Conservation (phyloP, 352 stramenopile species). For the Globisporangium irregulare region DNA sequence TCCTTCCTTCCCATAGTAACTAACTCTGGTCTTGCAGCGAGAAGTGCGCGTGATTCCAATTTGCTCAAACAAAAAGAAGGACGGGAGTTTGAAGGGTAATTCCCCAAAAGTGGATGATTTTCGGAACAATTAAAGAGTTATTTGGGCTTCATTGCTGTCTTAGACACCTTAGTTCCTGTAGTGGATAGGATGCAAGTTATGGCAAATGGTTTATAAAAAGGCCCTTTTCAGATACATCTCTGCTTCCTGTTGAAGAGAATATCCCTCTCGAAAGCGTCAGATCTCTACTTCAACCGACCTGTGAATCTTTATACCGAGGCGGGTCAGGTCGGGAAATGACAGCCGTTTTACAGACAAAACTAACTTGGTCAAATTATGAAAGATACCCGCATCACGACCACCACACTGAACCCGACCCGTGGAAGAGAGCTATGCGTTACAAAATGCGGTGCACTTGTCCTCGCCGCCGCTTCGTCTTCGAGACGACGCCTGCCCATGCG, state of each 20-base stretch:
- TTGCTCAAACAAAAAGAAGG: neutral
- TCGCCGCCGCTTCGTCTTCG: conserved; percentile 7
- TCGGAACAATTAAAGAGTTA: neutral
- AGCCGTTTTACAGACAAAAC: neutral
- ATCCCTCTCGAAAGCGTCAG: neutral
- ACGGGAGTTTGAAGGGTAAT: neutral
- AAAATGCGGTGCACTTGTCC: neutral
- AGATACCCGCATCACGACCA: neutral
- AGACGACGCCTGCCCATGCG: neutral
- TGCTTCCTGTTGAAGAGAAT: neutral
- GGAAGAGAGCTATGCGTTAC: conserved; percentile 5
- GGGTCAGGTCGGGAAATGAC: neutral
- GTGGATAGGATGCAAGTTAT: neutral
- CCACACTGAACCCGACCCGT: neutral
- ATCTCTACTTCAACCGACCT: neutral
- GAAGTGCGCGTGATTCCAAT: neutral
- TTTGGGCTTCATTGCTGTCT: neutral
- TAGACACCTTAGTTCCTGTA: neutral
- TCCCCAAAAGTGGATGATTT: neutral
- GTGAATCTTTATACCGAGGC: neutral
- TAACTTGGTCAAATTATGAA: neutral
- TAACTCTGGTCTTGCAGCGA: neutral
- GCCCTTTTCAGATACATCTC: neutral
- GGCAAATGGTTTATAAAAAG: neutral
- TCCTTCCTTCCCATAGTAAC: neutral